Percentiles rank a stretch among this genome's conserved stretches.
These are phyloP conservation scores for Dictyostelium purpureum DNA, from an alignment of 78 protist species.

Conservation along the genomic window DNA sequence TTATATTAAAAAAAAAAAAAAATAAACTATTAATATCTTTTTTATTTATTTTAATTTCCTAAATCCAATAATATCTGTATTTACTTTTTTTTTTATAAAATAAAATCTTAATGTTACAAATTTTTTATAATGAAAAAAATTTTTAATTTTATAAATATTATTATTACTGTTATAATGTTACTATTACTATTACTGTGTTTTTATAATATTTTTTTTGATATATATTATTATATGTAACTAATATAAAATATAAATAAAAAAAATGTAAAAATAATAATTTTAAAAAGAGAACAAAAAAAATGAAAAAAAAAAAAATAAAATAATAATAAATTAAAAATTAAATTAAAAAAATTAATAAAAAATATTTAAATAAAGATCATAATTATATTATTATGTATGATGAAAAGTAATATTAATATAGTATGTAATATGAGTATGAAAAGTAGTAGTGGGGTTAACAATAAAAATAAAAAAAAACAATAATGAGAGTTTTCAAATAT, in stretches of 20 bases:
- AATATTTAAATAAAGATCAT: too few relatives aligned
- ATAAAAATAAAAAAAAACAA: too few relatives aligned
- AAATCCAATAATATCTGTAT: too few relatives aligned
- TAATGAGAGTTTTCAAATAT: too few relatives aligned
- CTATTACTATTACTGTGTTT: not conserved
- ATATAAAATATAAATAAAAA: not conserved
- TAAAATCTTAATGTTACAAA: not conserved
- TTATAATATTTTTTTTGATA: not conserved
- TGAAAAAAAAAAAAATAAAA: not conserved
- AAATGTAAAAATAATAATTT: not conserved
- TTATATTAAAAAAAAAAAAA: too few relatives aligned
- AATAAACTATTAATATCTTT: too few relatives aligned
- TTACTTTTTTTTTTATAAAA: too few relatives aligned
- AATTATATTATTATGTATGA: too few relatives aligned
- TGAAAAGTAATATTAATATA: not conserved
- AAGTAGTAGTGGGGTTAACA: too few relatives aligned
- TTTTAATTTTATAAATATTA: not conserved
- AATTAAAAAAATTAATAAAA: not conserved
- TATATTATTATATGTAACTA: not conserved
- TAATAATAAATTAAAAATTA: not conserved
- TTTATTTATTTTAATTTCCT: not conserved
- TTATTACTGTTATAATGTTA: not conserved
- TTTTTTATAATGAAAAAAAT: not conserved
- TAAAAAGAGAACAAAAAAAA: not conserved
- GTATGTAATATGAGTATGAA: not conserved